phyloP scores from a whole-genome alignment of 192 early-diverging fungal species.

The Phlyctochytrium planicorne region DNA sequence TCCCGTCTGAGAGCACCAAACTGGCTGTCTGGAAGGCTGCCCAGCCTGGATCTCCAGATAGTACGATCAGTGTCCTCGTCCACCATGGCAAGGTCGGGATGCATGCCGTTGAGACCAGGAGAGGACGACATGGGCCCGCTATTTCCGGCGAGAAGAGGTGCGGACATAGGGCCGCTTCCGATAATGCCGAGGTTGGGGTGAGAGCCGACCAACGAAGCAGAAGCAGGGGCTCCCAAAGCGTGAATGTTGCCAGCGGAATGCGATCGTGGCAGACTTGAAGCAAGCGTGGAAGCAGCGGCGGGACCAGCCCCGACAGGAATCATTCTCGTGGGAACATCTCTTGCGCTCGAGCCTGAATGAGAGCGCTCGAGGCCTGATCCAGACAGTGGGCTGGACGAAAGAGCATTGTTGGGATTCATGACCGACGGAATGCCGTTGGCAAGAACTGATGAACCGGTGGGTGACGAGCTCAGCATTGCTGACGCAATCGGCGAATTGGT shows the following conservation, averaged over 20 bases:
- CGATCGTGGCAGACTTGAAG: not conserved
- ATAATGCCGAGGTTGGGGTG: not conserved
- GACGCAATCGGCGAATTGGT: not conserved
- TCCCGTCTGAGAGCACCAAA: conserved; percentile 15
- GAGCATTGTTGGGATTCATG: not conserved
- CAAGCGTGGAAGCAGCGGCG: not conserved
- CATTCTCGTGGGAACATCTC: not conserved
- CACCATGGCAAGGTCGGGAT: conserved; percentile 5
- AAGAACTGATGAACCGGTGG: not conserved
- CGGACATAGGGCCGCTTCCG: not conserved
- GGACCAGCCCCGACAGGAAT: conserved; percentile 8
- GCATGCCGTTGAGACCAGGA: not conserved
- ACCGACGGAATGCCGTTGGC: not conserved
- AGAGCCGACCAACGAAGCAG: not conserved
- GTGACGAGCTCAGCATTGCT: not conserved
- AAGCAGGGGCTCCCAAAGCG: not conserved
- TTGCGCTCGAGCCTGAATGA: not conserved
- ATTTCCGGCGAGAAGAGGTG: not conserved
- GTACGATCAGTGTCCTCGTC: conserved; percentile 10
- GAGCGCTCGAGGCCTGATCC: conserved; percentile 1
- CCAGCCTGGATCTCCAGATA: conserved; percentile 15
- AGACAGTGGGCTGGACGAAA: not conserved
- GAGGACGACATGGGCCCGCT: not conserved
- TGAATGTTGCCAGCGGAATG: not conserved
- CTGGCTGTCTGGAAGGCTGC: conserved; percentile 12